phyloP scores from a whole-genome alignment of 2,329 filamentous ascomycete genomes.

The Paecilomyces niveus region DNA sequence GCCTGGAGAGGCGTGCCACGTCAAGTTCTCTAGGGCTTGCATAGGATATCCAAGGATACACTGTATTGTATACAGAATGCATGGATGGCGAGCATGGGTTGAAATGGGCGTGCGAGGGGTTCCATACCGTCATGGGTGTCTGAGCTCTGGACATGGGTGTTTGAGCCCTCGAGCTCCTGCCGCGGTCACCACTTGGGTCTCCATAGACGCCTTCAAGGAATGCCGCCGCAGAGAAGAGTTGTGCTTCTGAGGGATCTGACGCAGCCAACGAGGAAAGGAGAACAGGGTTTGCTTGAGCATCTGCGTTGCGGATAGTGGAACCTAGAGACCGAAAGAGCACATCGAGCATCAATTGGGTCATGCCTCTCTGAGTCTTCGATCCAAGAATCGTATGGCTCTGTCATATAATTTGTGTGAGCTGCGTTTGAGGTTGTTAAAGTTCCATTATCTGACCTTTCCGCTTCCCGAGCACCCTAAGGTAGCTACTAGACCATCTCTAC shows the following conservation, averaged over 20 bases:
- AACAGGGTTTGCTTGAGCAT: conserved; percentile 44
- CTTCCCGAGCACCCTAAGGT: conserved; percentile 92
- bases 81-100: conserved; percentile 12
- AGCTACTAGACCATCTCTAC: conserved; percentile 81
- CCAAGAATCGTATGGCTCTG: conserved; percentile 95
- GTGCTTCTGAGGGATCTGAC: conserved; percentile 74
- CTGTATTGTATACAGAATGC: conserved; percentile 11
- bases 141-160: conserved; percentile 55
- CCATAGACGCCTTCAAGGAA: conserved; percentile 76
- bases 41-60: conserved; percentile 8
- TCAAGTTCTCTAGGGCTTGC: conserved; percentile 6
- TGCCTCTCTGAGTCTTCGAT: conserved; percentile 73
- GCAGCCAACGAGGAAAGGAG: conserved; percentile 67
- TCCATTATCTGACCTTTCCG: conserved; percentile 63
- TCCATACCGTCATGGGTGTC: conserved; percentile 38
- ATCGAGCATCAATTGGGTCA: conserved; percentile 88
- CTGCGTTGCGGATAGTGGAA: conserved; percentile 60
- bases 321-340: conserved; percentile 78
- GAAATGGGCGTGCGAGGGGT: conserved; percentile 21
- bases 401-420: conserved; percentile 4
- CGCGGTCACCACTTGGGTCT: conserved; percentile 53
- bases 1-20: neutral
- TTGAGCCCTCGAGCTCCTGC: conserved; percentile 57
- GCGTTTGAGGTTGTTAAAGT: neutral
- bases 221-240: conserved; percentile 62